Evolutionary conservation across 1,284 basidiomycete species (phyloP), one percentile per base, ranked within the genome.

Genomic region (Malassezia caprae): DNA sequence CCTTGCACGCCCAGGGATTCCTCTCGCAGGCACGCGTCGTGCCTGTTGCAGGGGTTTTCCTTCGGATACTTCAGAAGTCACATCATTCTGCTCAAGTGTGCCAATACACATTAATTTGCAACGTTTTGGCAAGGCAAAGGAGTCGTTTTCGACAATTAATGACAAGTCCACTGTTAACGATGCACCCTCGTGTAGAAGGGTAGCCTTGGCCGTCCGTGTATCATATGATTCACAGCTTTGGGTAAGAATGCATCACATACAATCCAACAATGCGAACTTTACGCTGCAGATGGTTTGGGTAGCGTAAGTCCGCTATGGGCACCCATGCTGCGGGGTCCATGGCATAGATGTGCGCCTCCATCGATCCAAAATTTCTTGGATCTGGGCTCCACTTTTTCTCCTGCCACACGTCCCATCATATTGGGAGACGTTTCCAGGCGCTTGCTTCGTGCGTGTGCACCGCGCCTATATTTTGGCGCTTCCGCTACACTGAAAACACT

Each of bases 101-200:
- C 54, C 54, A 21, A 56, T 51, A 21, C 54, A 56, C 42, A 56
- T 45, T 4, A 45, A 24, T 31, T 56, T 56, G n/a, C 41, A 51
- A 8, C 44, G 44, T 3, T 19, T 17, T 1, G 32, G 37, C 12
- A 51, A 11, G 2, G 37, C n/a, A 1, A 51, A n/a, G 6, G 13
- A 5, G n/a, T 17, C 21, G 11, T 44, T 27, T 23, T 56, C 54
- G 8, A 56, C 23, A 12, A 45, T 15, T 7, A 56, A 42, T 24
- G 54, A 19, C 11, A 56, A 13, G 30, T 56, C 54, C 12, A 51
- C 49, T 3, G 32, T 19, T 19, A 56, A 24, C 10, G 28, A 30
- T 6, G 24, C 43, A 11, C 37, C n/a, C 35, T 51, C 54, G 27
- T 51, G 43, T 15, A 34, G 17, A n/a, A 56, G 49, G n/a, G 34